Base-by-base conservation (phyloP, 2,329 filamentous ascomycete genomes). In the Xylaria sp. region DNA sequence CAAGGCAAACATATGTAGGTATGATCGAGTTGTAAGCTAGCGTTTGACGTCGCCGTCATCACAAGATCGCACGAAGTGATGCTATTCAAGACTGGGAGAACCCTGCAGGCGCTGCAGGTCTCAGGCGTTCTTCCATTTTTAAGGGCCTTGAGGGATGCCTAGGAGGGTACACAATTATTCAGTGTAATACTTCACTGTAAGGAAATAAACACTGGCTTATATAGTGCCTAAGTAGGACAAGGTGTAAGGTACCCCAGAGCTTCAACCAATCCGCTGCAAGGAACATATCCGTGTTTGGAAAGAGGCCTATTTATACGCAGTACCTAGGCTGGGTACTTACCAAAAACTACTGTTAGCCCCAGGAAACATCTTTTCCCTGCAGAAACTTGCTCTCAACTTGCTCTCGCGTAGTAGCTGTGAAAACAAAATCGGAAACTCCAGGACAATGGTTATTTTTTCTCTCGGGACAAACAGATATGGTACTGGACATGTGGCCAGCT, bases 241-340 rank as follows among this genome's bases (percentile, higher is more conserved):
- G 50, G 50, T n/a, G 36, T 34, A 34, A 45, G 32, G n/a, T 50
- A 14, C 39, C n/a, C 47, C 45, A n/a, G 39, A 51, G 57, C 47
- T 47, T 58, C 12, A 55, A 57, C 69, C 69, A 71, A 71, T 67
- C 60, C 39, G 21, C 61, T 54, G 8, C 48, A 14, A 57, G 55
- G 34, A 62, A 62, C 21, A 7, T 54, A 19, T 67, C 57, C 64
- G 57, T 69, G 63, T 65, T 63, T 62, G 60, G 66, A 69, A 69
- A 48, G 34, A 64, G 19, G 51, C 21, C 9, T 61, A 50, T 55
- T 21, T 17, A 30, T 24, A 42, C 12, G 21, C 30, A 7, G 45
- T 47, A 32, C 39, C 34, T 36, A 6, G 19, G 27, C 34, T 36
- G 34, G 19, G 27, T 42, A 42, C 39, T 11, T 53, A 53, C 12